A percentile compares a stretch with the other conserved stretches of the same genome.
phyloP scores from a whole-genome alignment of 1,284 basidiomycete species.

The Volvariella surrecta region DNA sequence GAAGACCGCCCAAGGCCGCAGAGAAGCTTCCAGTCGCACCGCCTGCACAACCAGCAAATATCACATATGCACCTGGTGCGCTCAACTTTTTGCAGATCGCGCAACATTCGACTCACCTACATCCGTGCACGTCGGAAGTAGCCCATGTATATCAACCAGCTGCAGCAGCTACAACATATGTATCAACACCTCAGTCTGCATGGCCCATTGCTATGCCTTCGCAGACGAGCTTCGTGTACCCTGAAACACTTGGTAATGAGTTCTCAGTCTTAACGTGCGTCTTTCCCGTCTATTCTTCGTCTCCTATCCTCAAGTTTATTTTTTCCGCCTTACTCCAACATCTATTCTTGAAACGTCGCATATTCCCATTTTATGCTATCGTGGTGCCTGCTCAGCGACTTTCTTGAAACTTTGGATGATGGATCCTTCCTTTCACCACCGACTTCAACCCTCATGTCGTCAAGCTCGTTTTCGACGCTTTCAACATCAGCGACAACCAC shows the following conservation, averaged over 20 bases:
- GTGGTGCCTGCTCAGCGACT: conserved; percentile 46
- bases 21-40: conserved; percentile 25
- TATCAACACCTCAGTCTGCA: conserved; percentile 25
- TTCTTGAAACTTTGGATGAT: conserved; percentile 72
- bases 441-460: conserved; percentile 39
- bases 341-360: too few relatives aligned
- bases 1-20: conserved; percentile 44
- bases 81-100: conserved; percentile 1
- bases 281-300: conserved; percentile 5
- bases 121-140: neutral
- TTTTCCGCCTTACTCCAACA: neutral
- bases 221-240: conserved; percentile 45
- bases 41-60: conserved; percentile 11
- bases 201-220: conserved; percentile 48
- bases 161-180: conserved; percentile 1
- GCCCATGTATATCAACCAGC: neutral
- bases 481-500: conserved; percentile 10
- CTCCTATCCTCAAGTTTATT: conserved; percentile 4
- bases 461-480: conserved; percentile 26
- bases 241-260: conserved; percentile 69
- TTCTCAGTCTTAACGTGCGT: conserved; percentile 75
- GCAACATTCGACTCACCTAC: neutral
- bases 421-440: conserved; percentile 58
- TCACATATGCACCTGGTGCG: conserved; percentile 25
- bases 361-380: neutral